Evolutionary conservation across 345 rosid genomes (phyloP), one percentile per base, ranked within the genome.

Genomic region (Pelargonium nanum): DNA sequence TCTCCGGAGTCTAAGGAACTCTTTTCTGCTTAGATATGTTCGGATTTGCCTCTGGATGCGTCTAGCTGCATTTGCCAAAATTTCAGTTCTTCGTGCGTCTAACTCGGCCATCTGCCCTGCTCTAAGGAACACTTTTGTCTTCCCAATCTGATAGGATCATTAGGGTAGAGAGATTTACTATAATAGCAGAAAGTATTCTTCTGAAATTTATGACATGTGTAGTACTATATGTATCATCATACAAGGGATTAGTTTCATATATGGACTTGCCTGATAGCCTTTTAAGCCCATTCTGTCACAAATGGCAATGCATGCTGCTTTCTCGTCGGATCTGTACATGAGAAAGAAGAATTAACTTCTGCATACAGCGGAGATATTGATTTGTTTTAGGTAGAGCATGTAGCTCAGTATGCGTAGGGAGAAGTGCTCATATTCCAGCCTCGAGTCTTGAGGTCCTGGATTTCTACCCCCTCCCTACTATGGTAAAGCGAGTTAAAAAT

Each of bases 71-170:
- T 56, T 71, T 20, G 82, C 79, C 64, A 84, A 74, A 58, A 84
- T 75, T 72, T 84, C 86, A n/a, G 73, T 72, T 75, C 86, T 40
- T 12, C 48, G 22, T 23, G 26, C 26, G 58, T 60, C 58, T 53
- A 61, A 22, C 13, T 30, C 53, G n/a, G 89, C 89, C 89, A 84
- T 81, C 74, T 84, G 89, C 53, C 86, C 89, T 0, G 89, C 89
- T 61, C 89, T 81, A 58, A 84, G 83, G 73, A 84, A 84, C 68
- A 81, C 80, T 68, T 84, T 81, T 56, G 83, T 65, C 70, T 79
- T 84, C 66, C 89, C 89, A 58, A 84, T 84, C 89, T 84, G 77
- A 69, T 23, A 30, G 45, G 23, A 24, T 65, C 20, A 13, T 48
- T 48, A 6, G 53, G 53, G 53, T 6, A 17, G 53, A 48, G 20